Base-by-base conservation (phyloP, 2,329 filamentous ascomycete species). In the Exophiala calicioides region DNA sequence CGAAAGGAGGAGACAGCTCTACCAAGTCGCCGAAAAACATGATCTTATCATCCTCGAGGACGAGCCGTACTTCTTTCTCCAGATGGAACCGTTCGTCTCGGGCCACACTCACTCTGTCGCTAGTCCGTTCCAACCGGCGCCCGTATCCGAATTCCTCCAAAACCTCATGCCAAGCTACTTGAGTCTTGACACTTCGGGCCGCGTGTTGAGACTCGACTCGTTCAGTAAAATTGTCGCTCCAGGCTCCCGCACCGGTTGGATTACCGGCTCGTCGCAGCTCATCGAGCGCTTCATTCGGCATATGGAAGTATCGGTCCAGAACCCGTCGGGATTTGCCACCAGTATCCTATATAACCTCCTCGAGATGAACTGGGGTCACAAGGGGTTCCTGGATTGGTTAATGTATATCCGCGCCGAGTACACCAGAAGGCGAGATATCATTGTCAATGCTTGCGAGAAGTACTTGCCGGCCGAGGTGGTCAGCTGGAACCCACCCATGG, bases 51-150 rank as follows among this genome's bases (percentile, higher is more conserved):
- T 96, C 62, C 72, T 95, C 58, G 90, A 96, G 71, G 90, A 95
- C 64, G 90, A 95, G 65, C 90, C 90, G 1, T 95, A 95, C 71
- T 95, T 94, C 70, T 95, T 91, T 71, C 76, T 95, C 26, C 90
- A 95, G 62, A 84, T 84, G 80, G 81, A 87, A 58, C 81, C 85
- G 0, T 91, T 90, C 68, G 76, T 76, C 1, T 50, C 48, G 76
- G 10, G 69, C 74, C 23, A 42, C 6, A 50, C 44, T 12, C 55
- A 57, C 44, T 18, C 23, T 66, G 75, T 54, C 68, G 74, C 12
- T 66, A 77, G 0, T 68, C 74, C 1, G 68, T 73, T 3, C 77
- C 80, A 5, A 73, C 85, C 5, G 68, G 33, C 29, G 9, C 19
- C 47, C 8, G 79, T 88, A 44, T 79, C 84, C 3, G 83, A 85